Evolutionary conservation across 106 monocot species (phyloP).

Genomic region (Xerophyta viscosa): DNA sequence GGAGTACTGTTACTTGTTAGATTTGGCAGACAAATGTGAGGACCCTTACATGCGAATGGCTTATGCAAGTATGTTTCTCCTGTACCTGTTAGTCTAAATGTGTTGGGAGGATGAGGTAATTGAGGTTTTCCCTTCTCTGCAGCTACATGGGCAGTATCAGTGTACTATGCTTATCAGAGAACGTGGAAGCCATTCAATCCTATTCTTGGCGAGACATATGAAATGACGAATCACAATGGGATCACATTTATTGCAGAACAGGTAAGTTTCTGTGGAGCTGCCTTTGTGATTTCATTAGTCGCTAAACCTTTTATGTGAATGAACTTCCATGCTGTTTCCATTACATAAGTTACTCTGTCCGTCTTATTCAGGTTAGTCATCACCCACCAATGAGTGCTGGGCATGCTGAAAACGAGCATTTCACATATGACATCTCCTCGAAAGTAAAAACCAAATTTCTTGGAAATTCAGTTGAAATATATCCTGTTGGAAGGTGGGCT

Average conservation of each 20-base stretch:
- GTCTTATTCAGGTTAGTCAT: slow-evolving; percentile 70
- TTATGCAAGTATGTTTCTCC: slow-evolving; percentile 68
- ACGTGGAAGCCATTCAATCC: slow-evolving; percentile 99
- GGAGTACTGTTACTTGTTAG: slow-evolving; percentile 88
- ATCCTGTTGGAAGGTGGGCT: slow-evolving; percentile 85
- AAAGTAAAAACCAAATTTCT: slow-evolving; percentile 93
- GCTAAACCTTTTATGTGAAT: no score
- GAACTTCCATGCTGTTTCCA: no score
- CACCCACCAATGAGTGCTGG: slow-evolving; percentile 95
- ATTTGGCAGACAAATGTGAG: slow-evolving; percentile 88
- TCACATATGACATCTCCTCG: slow-evolving; percentile 89
- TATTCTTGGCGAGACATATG: slow-evolving; percentile 96
- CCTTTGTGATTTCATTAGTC: not conserved
- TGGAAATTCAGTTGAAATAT: slow-evolving; percentile 86
- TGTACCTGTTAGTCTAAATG: not conserved
- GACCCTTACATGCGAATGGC: slow-evolving; percentile 90
- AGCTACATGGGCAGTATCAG: slow-evolving; percentile 95
- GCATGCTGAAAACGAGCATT: slow-evolving; percentile 97
- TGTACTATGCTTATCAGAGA: slow-evolving; percentile 69
- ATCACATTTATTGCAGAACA: slow-evolving; percentile 86
- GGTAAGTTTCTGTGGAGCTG: slow-evolving; percentile 30
- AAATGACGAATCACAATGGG: slow-evolving; percentile 86
- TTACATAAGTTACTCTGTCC: no score
- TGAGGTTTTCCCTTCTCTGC: slow-evolving; percentile 8
- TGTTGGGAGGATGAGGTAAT: not conserved